Base-by-base conservation (phyloP, 1,284 basidiomycete genomes). In the Malassezia pachydermatis region DNA sequence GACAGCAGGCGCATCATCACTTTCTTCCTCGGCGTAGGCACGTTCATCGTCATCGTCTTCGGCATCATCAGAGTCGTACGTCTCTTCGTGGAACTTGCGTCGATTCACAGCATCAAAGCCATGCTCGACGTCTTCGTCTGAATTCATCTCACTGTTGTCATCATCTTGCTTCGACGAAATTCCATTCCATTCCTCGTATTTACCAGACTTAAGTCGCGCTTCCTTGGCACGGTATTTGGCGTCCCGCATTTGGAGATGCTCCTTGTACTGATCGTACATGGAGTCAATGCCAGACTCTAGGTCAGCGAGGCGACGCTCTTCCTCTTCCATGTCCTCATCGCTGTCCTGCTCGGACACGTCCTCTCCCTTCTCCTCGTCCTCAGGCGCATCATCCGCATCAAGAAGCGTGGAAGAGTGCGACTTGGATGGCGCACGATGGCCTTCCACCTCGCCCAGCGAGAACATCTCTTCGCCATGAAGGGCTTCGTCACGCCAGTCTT, bases 161-260 rank as follows among this genome's bases (percentile, higher is more conserved):
- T 54, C 49, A 10, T 59, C 56, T 5, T 41, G 17, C 19, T 59
- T 55, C 10, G 57, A 54, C 3, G 29, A 39, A 55, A 70, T 67
- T 14, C 67, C 67, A 40, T 60, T 55, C 67, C 67, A 70, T 17
- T 68, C 61, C 22, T 69, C 67, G 38, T 61, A 60, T 46, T 66
- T 61, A 60, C 80, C 80, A 67, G 83, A 82, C 70, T 83, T 84
- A 64, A 79, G 76, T 46, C 88, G 78, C 8, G 83, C 81, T 73
- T 94, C 84, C 72, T 83, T 83, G 39, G 85, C 88, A 67, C 82
- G 87, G 76, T 80, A 88, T 75, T 95, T 96, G 32, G 86, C 80
- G 72, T 98, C 90, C 45, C 82, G 79, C 68, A 90, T 88, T 48
- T 80, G 78, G 75, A 88, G 75, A 52, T 84, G 79, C 45, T 83